phyloP scores from a whole-genome alignment of 179 eudicot genomes.

The Beta corolliflora region DNA sequence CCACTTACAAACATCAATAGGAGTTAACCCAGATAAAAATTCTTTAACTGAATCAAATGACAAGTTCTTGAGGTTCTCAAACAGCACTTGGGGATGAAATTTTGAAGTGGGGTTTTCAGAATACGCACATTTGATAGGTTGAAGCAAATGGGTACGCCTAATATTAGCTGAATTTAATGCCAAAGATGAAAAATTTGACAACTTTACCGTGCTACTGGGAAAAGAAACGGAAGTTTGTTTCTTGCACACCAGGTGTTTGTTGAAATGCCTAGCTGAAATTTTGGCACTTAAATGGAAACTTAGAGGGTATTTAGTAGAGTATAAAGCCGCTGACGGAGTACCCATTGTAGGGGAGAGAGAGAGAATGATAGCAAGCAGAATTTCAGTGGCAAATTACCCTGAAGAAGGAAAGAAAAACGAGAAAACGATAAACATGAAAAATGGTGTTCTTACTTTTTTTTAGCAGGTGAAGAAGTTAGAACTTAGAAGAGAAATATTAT shows the following conservation, averaged over 20 bases:
- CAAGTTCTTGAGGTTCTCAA: constrained; percentile 34
- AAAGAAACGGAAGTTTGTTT: background rate
- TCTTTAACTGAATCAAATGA: constrained; percentile 49
- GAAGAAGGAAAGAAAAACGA: background rate
- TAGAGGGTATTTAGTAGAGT: constrained; percentile 10
- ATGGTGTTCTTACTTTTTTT: background rate
- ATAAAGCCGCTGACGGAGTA: constrained; percentile 26
- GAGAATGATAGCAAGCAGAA: background rate
- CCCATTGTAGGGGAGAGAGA: constrained; percentile 27
- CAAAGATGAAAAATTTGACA: constrained; percentile 15
- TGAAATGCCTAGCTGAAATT: constrained; percentile 39
- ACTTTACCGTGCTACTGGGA: constrained; percentile 23
- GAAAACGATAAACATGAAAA: background rate
- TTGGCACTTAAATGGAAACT: constrained; percentile 4
- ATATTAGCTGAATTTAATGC: constrained; percentile 18
- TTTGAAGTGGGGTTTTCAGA: constrained; percentile 41
- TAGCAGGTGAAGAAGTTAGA: no score
- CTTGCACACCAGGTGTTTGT: constrained; percentile 36
- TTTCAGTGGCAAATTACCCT: background rate
- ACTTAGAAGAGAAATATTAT: no score
- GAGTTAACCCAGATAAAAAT: constrained; percentile 44
- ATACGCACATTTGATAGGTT: constrained; percentile 42
- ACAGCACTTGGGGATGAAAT: constrained; percentile 24
- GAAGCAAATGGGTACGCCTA: constrained; percentile 29
- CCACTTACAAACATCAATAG: constrained; percentile 54